These are phyloP conservation scores for Beta corolliflora DNA, from an alignment of 179 eudicot genomes.

Conservation along the genomic window DNA sequence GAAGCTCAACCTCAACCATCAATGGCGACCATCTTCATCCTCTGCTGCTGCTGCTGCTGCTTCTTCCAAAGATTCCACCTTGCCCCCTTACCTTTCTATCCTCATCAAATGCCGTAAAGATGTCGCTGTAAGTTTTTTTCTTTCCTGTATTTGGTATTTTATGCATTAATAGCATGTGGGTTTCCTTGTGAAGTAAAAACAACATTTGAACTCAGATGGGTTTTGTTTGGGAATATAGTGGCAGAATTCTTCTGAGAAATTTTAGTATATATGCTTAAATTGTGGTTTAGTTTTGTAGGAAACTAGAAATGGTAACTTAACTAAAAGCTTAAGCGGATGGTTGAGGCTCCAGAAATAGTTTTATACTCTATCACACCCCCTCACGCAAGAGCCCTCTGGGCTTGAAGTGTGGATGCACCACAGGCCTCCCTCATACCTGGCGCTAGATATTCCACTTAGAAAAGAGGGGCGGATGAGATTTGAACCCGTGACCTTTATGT, in stretches of 20 bases:
- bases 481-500: no score
- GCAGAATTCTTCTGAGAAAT: neutral
- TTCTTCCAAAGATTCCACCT: conserved; percentile 30
- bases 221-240: neutral
- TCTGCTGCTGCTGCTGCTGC: conserved; percentile 12
- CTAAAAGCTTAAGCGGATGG: no score
- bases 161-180: neutral
- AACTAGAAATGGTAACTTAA: no score
- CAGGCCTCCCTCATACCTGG: no score
- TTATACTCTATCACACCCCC: no score
- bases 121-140: conserved; percentile 50
- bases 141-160: no score
- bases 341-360: no score
- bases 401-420: no score
- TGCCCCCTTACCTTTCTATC: conserved; percentile 69
- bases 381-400: no score
- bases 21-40: conserved; percentile 34
- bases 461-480: no score
- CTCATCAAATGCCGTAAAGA: conserved; percentile 65
- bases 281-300: neutral
- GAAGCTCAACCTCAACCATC: conserved; percentile 19
- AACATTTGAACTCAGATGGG: neutral
- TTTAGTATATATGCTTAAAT: neutral
- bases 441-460: no score
- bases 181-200: neutral